Evolutionary conservation across 768 basidiomycete species (phyloP).

Genomic region (Calocera cornea): DNA sequence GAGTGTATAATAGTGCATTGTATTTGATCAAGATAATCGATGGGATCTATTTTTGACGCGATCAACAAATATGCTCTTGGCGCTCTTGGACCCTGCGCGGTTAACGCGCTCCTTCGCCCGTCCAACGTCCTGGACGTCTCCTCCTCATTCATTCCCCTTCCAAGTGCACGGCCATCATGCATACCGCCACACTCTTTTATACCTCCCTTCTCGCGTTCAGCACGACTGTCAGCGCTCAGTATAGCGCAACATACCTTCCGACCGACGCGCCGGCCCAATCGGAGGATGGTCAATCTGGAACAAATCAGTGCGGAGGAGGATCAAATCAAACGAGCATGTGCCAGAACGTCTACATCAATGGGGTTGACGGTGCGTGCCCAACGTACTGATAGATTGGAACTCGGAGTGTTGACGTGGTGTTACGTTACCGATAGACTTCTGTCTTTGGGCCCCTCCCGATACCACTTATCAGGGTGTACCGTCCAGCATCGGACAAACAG

Average conservation of each 20-base stretch:
- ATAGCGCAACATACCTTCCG: conserved; percentile 28
- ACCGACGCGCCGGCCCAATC: conserved; percentile 18
- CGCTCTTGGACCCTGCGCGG: no score
- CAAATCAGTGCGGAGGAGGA: conserved; percentile 47
- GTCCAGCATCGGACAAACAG: conserved; percentile 45
- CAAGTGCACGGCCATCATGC: background rate
- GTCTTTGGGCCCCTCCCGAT: conserved; percentile 24
- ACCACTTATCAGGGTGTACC: conserved; percentile 15
- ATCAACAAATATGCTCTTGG: no score
- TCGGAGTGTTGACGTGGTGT: background rate
- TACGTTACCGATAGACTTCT: background rate
- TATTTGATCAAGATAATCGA: no score
- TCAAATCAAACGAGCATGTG: conserved; percentile 46
- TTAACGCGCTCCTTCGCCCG: no score
- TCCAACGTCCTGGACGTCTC: background rate
- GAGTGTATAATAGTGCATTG: no score
- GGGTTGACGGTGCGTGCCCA: conserved; percentile 1
- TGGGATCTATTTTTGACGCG: no score
- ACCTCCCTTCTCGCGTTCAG: background rate
- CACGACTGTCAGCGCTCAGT: conserved; percentile 14
- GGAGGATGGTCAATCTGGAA: conserved; percentile 48
- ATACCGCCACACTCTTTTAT: background rate
- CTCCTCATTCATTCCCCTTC: background rate
- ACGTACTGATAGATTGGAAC: background rate
- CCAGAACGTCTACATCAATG: conserved; percentile 27